Evolutionary conservation across 1,139 yeast species (phyloP), one percentile per base, ranked within the genome.

Genomic region (Suhomyces atakaporum): DNA sequence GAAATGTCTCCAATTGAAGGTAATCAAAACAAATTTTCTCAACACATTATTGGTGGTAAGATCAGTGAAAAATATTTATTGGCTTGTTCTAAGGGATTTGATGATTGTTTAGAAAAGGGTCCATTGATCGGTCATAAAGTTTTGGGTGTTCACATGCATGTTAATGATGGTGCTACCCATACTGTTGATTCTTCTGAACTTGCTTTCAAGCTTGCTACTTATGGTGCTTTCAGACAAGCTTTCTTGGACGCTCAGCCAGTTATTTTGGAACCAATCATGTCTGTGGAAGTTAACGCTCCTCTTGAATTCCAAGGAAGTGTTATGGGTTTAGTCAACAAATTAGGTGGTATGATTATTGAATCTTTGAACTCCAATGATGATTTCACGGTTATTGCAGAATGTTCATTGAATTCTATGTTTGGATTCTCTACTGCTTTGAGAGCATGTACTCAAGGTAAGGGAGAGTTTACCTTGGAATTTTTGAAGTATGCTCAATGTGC

Each of bases 361-460:
- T 90, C 97, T 14, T 96, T 87, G 53, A 88, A 90, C 58, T 94
- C 92, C 22, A 82, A 84, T 38, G 98, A 94, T 51, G 99, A 94
- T 62, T 92, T 94, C 66, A 87, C 95, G 10, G 81, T 92, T 44
- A 79, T 79, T 41, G 95, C 97, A 22, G 97, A 92, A 62, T 90
- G 97, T 69, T 84, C 98, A 10, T 79, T 94, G 65, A 89, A 89
- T 71, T 77, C 88, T 44, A 81, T 94, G 89, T 94, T 94, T 62
- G 98, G 98, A 15, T 88, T 92, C 62, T 96, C 97, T 9, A 87
- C 97, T 10, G 81, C 88, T 16, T 75, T 94, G 60, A 84, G 99
- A 72, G 97, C 98, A 25, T 84, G 87, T 44, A 92, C 98, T 16
- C 98, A 94, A 67, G 99, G 99, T 65, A 94, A 94, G 64, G 98